Percentiles rank a stretch among this genome's conserved stretches.
These are phyloP conservation scores for Populus hybrid DNA, from an alignment of 441 rosid genomes.

Conservation along the genomic window DNA sequence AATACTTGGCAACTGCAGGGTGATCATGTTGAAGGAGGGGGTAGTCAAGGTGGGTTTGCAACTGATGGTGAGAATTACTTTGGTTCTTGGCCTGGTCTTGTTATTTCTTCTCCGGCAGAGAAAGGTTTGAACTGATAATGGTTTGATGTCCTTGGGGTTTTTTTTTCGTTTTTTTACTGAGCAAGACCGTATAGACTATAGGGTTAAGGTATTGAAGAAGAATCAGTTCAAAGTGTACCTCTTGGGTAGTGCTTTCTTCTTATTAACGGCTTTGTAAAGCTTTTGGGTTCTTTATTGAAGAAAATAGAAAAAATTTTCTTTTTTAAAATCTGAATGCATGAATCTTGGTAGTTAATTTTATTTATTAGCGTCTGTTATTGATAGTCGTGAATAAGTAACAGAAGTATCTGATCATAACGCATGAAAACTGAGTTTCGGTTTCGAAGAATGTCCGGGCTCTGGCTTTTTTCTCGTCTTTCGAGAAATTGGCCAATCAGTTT, in stretches of 20 bases:
- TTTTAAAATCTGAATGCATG: too few relatives aligned
- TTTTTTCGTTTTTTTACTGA: not conserved
- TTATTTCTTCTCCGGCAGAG: conserved; percentile 44
- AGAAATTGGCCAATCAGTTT: not conserved
- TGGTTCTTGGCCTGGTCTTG: conserved; percentile 43
- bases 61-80: conserved; percentile 33
- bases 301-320: not conserved
- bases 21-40: conserved; percentile 27
- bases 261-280: not conserved
- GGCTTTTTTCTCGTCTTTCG: not conserved
- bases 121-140: conserved; percentile 31
- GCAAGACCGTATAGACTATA: conserved; percentile 9
- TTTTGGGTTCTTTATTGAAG: not conserved
- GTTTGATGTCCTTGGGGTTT: not conserved
- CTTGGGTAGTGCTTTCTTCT: not conserved
- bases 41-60: not conserved
- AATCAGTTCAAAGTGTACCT: not conserved
- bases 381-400: not conserved
- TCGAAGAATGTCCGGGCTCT: conserved; percentile 16
- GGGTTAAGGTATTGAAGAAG: not conserved
- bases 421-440: conserved; percentile 12
- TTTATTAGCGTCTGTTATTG: not conserved
- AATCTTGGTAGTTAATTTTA: not conserved
- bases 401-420: not conserved
- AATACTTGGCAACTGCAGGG: conserved; percentile 40